Evolutionary conservation across 257 asterid species (phyloP), one percentile per base, ranked within the genome.

Genomic region (Verbascum thapsus): DNA sequence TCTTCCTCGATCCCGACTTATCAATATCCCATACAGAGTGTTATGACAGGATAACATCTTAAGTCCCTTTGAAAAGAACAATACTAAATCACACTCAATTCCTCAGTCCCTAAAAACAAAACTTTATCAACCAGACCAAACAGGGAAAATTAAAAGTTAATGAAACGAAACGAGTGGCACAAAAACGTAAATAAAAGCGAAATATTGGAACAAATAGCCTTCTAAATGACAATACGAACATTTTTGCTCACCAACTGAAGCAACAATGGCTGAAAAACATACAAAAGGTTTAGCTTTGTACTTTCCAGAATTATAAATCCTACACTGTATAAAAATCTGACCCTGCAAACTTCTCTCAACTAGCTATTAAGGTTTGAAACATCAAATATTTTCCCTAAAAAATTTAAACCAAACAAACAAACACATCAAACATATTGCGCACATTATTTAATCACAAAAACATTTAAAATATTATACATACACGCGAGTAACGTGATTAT

Each of bases 401-500:
- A 51, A 26, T 40, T 16, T 35, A 51, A 32, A 19, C 48, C 43
- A 53, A 43, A 18, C 17, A 26, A 26, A 26, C 32, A 66, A 13
- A 34, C 4, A 60, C 53, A 22, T 12, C 43, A 23, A 59, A 15
- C 40, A 43, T 13, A 50, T 26, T 2, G 23, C 38, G 40, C 58
- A 52, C n/a, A n/a, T n/a, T 4, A 23, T n/a, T 18, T 19, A 53
- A 1, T 6, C 45, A 50, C 8, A 6, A 35, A 54, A 17, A 12
- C 8, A 63, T 4, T 1, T 10, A 4, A 26, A 26, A 26, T 26
- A 26, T 26, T 26, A 66, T 43, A 66, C 82, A 52, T 81, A 84
- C 91, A 84, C 63, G 73, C 91, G 86, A 43, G 88, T 84, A 69
- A 81, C 91, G 44, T 35, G 80, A 70, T 76, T 76, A 71, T 84